Evolutionary conservation across 2,329 filamentous ascomycete species (phyloP).

Genomic region (Coniochaeta sp.): DNA sequence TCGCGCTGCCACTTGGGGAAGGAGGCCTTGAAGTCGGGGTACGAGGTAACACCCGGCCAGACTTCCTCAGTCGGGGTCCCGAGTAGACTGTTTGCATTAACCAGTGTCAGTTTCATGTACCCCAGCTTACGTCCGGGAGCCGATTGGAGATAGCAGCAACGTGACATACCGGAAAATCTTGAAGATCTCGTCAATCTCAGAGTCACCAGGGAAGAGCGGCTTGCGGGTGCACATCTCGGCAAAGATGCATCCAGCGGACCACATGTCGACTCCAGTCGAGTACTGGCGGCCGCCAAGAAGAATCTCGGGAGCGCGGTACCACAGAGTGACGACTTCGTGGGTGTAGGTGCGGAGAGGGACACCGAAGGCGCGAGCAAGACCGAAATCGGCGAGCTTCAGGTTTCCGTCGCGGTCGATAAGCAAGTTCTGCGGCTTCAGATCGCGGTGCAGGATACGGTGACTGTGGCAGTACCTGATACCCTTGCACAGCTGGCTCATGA

Average conservation of each 20-base stretch:
- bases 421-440: slow-evolving; percentile 81
- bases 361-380: slow-evolving; percentile 80
- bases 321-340: slow-evolving; percentile 85
- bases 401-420: slow-evolving; percentile 81
- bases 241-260: slow-evolving; percentile 85
- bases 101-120: neutral
- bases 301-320: slow-evolving; percentile 84
- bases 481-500: slow-evolving; percentile 78
- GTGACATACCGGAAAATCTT: slow-evolving; percentile 78
- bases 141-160: neutral
- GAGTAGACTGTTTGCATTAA: slow-evolving; percentile 42
- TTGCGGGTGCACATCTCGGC: slow-evolving; percentile 90
- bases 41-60: slow-evolving; percentile 82
- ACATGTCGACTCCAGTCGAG: slow-evolving; percentile 90
- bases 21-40: slow-evolving; percentile 81
- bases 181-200: slow-evolving; percentile 90
- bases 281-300: slow-evolving; percentile 81
- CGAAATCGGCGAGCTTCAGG: slow-evolving; percentile 79
- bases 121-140: neutral
- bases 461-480: slow-evolving; percentile 80
- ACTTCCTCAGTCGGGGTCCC: slow-evolving; percentile 72
- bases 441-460: slow-evolving; percentile 75
- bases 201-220: slow-evolving; percentile 81
- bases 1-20: slow-evolving; percentile 83
- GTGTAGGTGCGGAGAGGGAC: slow-evolving; percentile 84